A percentile compares a stretch with the other conserved stretches of the same genome.
These are phyloP conservation scores for Kalaharituber pfeilii DNA, from an alignment of 2,329 filamentous ascomycete genomes.

Conservation along the genomic window DNA sequence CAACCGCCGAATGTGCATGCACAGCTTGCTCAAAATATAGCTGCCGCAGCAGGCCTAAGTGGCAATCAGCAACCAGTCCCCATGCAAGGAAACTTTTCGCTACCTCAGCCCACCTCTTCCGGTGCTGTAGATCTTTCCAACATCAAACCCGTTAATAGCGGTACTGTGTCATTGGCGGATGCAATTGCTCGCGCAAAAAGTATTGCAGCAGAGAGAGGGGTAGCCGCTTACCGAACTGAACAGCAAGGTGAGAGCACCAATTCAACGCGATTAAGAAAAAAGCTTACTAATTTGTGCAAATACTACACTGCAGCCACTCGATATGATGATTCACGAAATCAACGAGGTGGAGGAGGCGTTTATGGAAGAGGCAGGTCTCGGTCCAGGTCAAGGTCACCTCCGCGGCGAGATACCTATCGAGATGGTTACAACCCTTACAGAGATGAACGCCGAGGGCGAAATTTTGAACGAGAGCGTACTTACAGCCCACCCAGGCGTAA, in stretches of 20 bases:
- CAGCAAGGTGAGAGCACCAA: slow-evolving; percentile 8
- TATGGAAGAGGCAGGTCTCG: slow-evolving; percentile 29
- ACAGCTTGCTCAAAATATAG: slow-evolving; percentile 11
- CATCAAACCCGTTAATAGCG: slow-evolving; percentile 62
- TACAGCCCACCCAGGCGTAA: slow-evolving; percentile 34
- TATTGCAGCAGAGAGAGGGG: slow-evolving; percentile 46
- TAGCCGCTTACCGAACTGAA: slow-evolving; percentile 14
- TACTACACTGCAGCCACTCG: slow-evolving; percentile 7
- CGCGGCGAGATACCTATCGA: slow-evolving; percentile 50
- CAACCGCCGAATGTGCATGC: slow-evolving; percentile 4
- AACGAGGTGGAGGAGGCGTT: slow-evolving; percentile 9
- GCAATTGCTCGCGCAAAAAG: slow-evolving; percentile 71
- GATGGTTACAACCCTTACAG: slow-evolving; percentile 69
- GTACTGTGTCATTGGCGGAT: slow-evolving; percentile 67
- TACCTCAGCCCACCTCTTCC: slow-evolving; percentile 53
- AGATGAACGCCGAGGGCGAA: slow-evolving; percentile 53
- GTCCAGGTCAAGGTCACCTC: slow-evolving; percentile 55
- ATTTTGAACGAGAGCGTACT: slow-evolving; percentile 46
- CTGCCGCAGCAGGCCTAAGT: slow-evolving; percentile 10
- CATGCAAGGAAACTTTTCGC: slow-evolving; percentile 29
- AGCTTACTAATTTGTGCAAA: slow-evolving; percentile 38
- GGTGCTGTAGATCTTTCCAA: slow-evolving; percentile 65
- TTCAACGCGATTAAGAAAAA: slow-evolving; percentile 32
- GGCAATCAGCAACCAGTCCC: slow-evolving; percentile 7
- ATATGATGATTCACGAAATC: slow-evolving; percentile 36